Evolutionary conservation across 202 grass and related monocot genomes (phyloP).

Genomic region (Panicum virgatum): DNA sequence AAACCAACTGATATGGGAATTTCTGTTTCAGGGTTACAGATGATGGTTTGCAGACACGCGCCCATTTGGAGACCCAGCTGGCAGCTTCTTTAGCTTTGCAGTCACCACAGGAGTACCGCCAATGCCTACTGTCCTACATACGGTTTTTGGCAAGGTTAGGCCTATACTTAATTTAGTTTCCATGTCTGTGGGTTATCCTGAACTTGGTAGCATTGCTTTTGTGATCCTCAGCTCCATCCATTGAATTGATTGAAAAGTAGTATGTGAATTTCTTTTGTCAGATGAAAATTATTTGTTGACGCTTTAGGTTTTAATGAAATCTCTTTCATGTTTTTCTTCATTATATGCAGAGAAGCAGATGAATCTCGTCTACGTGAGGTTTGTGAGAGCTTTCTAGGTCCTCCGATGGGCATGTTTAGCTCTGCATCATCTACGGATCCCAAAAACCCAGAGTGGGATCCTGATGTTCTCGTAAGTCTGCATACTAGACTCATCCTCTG

Average conservation of each 20-base stretch:
- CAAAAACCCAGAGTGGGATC: slow-evolving; percentile 71
- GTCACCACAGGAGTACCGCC: slow-evolving; percentile 89
- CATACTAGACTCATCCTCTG: neutral
- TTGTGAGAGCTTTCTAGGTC: slow-evolving; percentile 88
- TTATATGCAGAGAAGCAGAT: slow-evolving; percentile 75
- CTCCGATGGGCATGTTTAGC: slow-evolving; percentile 63
- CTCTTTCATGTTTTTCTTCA: neutral
- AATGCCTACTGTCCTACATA: slow-evolving; percentile 88
- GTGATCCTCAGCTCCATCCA: neutral
- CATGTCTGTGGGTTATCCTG: neutral
- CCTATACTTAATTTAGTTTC: neutral
- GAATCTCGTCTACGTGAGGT: slow-evolving; percentile 83
- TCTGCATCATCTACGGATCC: slow-evolving; percentile 38
- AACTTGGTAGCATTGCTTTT: neutral
- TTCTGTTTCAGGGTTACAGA: slow-evolving; percentile 62
- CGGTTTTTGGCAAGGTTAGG: slow-evolving; percentile 86
- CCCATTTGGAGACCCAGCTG: slow-evolving; percentile 90
- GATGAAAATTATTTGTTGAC: slow-evolving; percentile 16
- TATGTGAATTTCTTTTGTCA: neutral
- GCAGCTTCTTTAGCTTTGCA: slow-evolving; percentile 77
- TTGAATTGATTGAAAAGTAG: neutral
- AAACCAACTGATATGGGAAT: slow-evolving; percentile 9
- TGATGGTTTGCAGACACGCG: slow-evolving; percentile 82
- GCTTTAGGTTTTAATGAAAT: neutral
- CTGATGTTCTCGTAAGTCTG: slow-evolving; percentile 76